A percentile compares a stretch with the other conserved stretches of the same genome.
Evolutionary conservation across 148 eudicot species (phyloP).

Genomic region (Camellia granthamiana): DNA sequence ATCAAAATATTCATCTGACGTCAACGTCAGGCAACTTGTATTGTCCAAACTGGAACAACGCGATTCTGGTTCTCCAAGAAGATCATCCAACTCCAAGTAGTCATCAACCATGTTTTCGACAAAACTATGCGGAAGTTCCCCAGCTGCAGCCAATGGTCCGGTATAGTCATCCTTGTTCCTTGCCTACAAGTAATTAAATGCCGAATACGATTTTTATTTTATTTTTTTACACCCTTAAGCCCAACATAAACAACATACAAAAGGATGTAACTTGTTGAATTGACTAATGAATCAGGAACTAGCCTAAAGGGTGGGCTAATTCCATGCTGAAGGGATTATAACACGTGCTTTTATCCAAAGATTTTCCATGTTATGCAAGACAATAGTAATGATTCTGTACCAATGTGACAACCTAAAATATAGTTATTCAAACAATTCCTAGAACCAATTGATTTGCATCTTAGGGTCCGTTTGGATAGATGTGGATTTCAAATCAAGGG

Average conservation of each 20-base stretch:
- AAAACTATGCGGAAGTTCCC: neutral
- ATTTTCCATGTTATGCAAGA: neutral
- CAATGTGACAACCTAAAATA: neutral
- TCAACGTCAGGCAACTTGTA: constrained; percentile 39
- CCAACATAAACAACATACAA: neutral
- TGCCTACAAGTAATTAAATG: constrained; percentile 16
- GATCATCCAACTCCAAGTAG: constrained; percentile 60
- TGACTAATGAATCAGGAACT: too few species aligned
- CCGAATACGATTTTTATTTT: neutral
- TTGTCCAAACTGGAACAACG: constrained; percentile 44
- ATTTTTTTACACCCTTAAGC: neutral
- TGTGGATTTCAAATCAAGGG: too few species aligned
- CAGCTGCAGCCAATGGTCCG: constrained; percentile 7
- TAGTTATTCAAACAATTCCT: neutral
- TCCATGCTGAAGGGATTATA: neutral
- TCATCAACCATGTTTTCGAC: constrained; percentile 23
- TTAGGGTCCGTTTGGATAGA: too few species aligned
- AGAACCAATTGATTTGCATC: neutral
- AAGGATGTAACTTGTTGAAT: neutral
- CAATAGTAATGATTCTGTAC: neutral
- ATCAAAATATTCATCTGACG: constrained; percentile 53
- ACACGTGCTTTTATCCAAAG: neutral
- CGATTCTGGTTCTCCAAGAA: constrained; percentile 40
- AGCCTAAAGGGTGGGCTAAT: neutral
- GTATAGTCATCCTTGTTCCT: constrained; percentile 11